Conservation (phyloP, 2,329 filamentous ascomycete species). For the Fusarium dimerum region DNA sequence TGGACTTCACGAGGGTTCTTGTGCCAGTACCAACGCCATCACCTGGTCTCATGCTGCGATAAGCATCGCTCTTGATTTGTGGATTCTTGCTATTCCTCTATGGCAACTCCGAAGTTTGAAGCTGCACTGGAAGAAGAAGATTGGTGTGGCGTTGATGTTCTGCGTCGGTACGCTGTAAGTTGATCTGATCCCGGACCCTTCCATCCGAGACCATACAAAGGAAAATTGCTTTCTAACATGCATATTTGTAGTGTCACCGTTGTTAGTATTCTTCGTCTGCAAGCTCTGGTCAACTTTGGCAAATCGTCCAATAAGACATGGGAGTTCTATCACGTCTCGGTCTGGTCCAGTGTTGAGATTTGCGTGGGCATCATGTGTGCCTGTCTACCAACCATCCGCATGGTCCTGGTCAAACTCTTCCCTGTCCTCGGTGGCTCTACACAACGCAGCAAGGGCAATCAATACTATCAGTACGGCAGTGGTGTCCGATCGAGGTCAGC, state of each 20-base stretch:
- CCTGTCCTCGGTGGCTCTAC: background rate
- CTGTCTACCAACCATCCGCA: no score
- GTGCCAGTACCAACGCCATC: background rate
- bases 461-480: background rate
- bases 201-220: rapidly evolving
- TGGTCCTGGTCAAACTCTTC: no score
- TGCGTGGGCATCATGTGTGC: no score
- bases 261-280: background rate
- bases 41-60: background rate
- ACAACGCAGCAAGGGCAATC: slow-evolving; percentile 1
- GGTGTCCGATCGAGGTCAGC: background rate
- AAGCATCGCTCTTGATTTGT: slow-evolving; percentile 42
- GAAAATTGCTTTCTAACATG: background rate
- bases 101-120: slow-evolving; percentile 35
- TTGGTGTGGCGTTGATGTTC: slow-evolving; percentile 44
- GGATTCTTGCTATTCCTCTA: slow-evolving; percentile 43
- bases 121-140: slow-evolving; percentile 40
- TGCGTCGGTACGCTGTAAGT: slow-evolving; percentile 40
- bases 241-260: background rate
- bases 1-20: background rate
- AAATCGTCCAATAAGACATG: background rate
- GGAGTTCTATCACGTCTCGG: background rate
- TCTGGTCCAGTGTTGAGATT: no score
- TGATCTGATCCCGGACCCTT: background rate
- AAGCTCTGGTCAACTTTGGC: background rate